phyloP scores from a whole-genome alignment of 805 yeast species.

The Starmerella roubikii region DNA sequence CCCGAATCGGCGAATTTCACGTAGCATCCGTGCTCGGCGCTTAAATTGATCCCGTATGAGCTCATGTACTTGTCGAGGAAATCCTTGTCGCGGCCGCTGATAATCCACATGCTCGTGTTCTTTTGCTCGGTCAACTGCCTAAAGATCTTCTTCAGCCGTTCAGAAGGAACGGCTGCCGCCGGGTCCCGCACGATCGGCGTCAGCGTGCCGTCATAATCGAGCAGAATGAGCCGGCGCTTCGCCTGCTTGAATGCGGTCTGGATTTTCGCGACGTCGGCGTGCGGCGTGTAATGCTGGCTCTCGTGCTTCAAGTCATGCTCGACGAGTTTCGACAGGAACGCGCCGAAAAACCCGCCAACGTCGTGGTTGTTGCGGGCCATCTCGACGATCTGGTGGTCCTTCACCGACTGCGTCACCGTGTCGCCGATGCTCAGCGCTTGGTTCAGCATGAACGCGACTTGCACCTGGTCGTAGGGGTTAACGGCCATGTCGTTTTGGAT shows the following conservation, averaged over 20 bases:
- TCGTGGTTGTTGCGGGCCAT: conserved; percentile 52
- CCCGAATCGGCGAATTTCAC: conserved; percentile 52
- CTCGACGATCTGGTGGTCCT: conserved; percentile 33
- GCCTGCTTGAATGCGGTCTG: conserved; percentile 47
- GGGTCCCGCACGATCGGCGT: conserved; percentile 96
- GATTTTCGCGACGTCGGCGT: conserved; percentile 58
- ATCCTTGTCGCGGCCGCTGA: conserved; percentile 86
- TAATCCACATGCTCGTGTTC: conserved; percentile 80
- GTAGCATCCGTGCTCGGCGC: conserved; percentile 97
- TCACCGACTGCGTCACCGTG: conserved; percentile 25
- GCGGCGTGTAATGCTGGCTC: conserved; percentile 56
- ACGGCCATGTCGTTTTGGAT: conserved; percentile 44
- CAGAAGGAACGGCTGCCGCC: conserved; percentile 93
- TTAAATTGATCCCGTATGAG: conserved; percentile 53
- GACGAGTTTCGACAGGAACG: conserved; percentile 37
- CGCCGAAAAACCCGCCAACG: conserved; percentile 66
- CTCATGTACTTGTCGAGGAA: conserved; percentile 88
- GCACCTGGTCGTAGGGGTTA: conserved; percentile 95
- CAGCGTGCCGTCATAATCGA: conserved; percentile 95
- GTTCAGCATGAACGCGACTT: conserved; percentile 74
- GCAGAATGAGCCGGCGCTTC: conserved; percentile 60
- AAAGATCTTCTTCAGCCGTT: conserved; percentile 47
- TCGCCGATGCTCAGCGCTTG: conserved; percentile 37
- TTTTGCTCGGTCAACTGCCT: conserved; percentile 57
- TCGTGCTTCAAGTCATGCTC: conserved; percentile 27